Evolutionary conservation across 768 basidiomycete genomes (phyloP), one percentile per base, ranked within the genome.

Genomic region (Astraeus odoratus): DNA sequence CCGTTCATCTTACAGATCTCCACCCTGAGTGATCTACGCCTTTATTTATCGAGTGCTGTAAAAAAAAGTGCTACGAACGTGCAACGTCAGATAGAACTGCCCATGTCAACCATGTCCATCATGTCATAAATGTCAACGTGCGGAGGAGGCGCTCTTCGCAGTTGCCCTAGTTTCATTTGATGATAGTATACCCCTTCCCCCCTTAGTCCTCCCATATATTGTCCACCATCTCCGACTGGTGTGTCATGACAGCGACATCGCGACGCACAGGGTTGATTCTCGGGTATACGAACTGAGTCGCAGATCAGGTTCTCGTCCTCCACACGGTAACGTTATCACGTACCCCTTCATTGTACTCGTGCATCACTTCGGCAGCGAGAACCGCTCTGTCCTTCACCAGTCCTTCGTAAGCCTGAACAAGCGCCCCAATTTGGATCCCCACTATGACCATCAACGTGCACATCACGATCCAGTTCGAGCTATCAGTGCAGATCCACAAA

Each of bases 171-270:
- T n/a, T n/a, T n/a, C 25, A 19, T 26, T 8, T 30, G 44, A 6
- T 8, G 27, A 29, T 29, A 7, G 13, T 7, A 29, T 6, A 29
- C 27, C 13, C 27, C 7, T 6, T 5, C 30, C 30, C 4, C 4
- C 4, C 10, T 31, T 12, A 31, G 30, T 12, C 30, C 30, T 31
- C 30, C 30, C 74, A 75, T 73, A 76, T 53, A 51, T 76, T 72
- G 8, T n/a, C n/a, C n/a, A 86, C 75, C 50, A 87, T 73, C 70
- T 92, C 89, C 1, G 84, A 77, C 57, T 92, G 73, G 60, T 89
- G 81, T 2, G 89, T 92, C 87, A 88, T 89, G 22, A 88, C 83
- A 3, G 83, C 80, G 1, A 78, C 86, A 51, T 92, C 89, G 47
- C 71, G 77, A 24, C 84, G 77, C 18, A 91, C 70, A 6, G 83